A percentile compares a stretch with the other conserved stretches of the same genome.
phyloP scores from a whole-genome alignment of 768 basidiomycete genomes.

The Rhodotorula taiwanensis region DNA sequence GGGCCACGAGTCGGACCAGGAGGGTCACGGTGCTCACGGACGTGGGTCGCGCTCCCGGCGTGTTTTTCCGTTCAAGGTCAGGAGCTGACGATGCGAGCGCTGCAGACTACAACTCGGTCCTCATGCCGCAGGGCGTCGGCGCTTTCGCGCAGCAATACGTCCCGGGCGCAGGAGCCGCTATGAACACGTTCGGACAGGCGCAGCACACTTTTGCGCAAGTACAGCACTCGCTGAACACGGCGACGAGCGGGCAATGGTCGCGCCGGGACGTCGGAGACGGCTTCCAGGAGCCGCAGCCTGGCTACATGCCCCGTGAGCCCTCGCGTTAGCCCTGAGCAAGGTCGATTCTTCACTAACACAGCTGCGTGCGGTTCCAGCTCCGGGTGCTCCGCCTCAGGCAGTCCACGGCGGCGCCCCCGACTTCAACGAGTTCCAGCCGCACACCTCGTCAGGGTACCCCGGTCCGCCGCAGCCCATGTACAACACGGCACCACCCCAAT shows the following conservation, averaged over 20 bases:
- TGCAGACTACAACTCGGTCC: conserved; percentile 28
- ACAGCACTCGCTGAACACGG: neutral
- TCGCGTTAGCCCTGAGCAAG: neutral
- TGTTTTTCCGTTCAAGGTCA: neutral
- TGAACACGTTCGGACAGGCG: conserved; percentile 22
- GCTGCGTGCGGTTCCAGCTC: neutral
- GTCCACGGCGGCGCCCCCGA: conserved; percentile 18
- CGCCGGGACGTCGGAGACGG: conserved; percentile 3
- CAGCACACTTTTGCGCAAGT: conserved; percentile 15
- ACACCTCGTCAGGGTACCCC: neutral
- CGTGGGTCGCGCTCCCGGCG: neutral
- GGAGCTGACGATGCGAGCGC: neutral
- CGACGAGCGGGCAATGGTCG: conserved; percentile 7
- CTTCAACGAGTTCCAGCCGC: conserved; percentile 6
- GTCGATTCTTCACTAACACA: neutral
- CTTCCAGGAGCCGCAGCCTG: neutral
- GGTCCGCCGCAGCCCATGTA: no score
- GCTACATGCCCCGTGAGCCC: conserved; percentile 17
- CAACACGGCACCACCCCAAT: no score
- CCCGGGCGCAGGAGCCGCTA: conserved; percentile 23
- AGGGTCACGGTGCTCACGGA: conserved; percentile 48
- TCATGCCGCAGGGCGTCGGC: conserved; percentile 24
- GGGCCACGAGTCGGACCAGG: conserved; percentile 52
- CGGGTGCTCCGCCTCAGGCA: conserved; percentile 22
- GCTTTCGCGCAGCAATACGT: conserved; percentile 33